Evolutionary conservation across 371 early-diverging fungal species (phyloP), one percentile per base, ranked within the genome.

Genomic region (Thermomucor indicae-seudaticae): DNA sequence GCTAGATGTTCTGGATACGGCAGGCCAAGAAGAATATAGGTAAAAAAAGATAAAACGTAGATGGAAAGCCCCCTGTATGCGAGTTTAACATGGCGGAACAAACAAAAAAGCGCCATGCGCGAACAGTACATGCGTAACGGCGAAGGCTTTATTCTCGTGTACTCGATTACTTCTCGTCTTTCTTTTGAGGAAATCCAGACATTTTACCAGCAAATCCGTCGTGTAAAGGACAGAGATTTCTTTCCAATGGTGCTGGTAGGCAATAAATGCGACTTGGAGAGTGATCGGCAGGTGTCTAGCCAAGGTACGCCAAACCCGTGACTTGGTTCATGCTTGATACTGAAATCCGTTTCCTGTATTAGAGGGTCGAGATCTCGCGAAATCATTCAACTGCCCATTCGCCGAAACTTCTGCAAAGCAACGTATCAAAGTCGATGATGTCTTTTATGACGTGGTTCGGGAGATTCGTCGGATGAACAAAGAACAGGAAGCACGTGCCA

Each of bases 391-490:
- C 11, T 90, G 92, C 57, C 74, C 80, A 30, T 91, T 94, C 69
- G 78, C 92, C 27, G 98, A 97, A 75, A 93, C 97, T 5, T 91
- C 91, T 25, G 98, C 98, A 30, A 89, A 91, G 64, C 81, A 85
- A 45, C 84, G 85, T 45, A 84, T 87, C 53, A 94, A 95, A 64
- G 95, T 97, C 40, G 88, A 94, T 37, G 93, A 94, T 47, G 83
- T 91, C 8, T 98, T 95, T 75, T 89, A 85, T 58, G 79, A 81
- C 29, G 80, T 98, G 23, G 93, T 97, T 10, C 83, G 91, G 29
- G 89, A 89, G 53, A 92, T 96, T 43, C 76, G 86, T 48, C 78
- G 81, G 57, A 80, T 81, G 67, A 82, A 85, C 62, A 83, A 80
- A 70, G 60, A 55, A 32, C 62, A 70, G 50, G 57, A 56, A 43